Base-by-base conservation (phyloP, 768 basidiomycete genomes). In the Heimioporus sp. region DNA sequence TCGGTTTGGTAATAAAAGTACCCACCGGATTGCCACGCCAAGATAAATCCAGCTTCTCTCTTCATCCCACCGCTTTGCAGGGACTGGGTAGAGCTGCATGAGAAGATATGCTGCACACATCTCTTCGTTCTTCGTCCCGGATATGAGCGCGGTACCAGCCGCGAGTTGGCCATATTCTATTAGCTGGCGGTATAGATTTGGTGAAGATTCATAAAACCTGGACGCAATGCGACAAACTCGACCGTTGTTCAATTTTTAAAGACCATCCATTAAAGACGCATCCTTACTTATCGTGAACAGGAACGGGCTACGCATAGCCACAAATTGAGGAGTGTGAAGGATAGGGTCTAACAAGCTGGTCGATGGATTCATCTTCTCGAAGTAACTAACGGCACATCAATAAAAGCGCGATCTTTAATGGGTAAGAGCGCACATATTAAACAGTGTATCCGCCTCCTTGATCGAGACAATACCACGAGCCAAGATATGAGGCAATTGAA, bases 41-140 rank as follows among this genome's bases (percentile, higher is more conserved):
- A 95, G 83, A 67, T 90, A 92, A 43, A 95, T 68, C 90, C 91
- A 97, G 46, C 86, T 86, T 24, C 92, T 79, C 62, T 96, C 92
- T 57, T 96, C 91, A 62, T 94, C 92, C 86, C 91, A 94, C 30
- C 84, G 80, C 45, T 81, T 80, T 0, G 84, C 78, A 1, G 90
- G 90, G 0, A 89, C 76, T 49, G 85, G 82, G 70, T 88, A 87
- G 59, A 98, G 68, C 64, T 88, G 84, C 58, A 91, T 73, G 20
- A 90, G 71, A 50, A 91, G 83, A 64, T 92, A 98, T 16, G 87
- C 94, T 41, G 87, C 85, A 44, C 84, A 85, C 66, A 90, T 82
- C 61, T 97, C 94, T 24, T 96, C 86, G 48, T 81, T 84, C 70
- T 92, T 92, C 47, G 78, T 79, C 2, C 89, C 90, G 43, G 80